Evolutionary conservation across 2,329 filamentous ascomycete genomes (phyloP), one percentile per base, ranked within the genome.

Genomic region (Alternaria sp.): DNA sequence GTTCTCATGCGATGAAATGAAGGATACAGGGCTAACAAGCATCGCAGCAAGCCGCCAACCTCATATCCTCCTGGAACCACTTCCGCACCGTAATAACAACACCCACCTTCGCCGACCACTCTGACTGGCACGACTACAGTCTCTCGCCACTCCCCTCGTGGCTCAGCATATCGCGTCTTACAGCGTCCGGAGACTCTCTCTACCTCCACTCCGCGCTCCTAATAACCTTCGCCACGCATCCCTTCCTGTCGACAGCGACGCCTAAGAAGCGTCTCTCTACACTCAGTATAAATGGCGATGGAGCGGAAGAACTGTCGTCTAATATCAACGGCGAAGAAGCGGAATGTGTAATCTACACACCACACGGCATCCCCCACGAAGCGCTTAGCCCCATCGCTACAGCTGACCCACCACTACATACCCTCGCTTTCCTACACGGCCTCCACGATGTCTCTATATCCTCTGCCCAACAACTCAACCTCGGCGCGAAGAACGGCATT

Each of bases 301-400:
- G 70, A 45, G 76, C 52, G 28, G 77, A 47, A 61, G 67, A 67
- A n/a, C 49, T 69, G 4, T 49, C 66, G 9, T 52, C 68, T 4
- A 59, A 32, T 3, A 21, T 43, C 10, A 56, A 32, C 50, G 45
- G 66, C 54, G 75, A 68, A 11, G 74, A 73, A 15, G 83, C 82
- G 1, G 87, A 90, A 74, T 86, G 85, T 12, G 74, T 91, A 28
- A 79, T 91, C 36, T 91, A 90, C 78, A 88, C 88, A 1, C 89
- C 89, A 0, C 89, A 90, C 71, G 88, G 88, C 30, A 86, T 90
- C 53, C 78, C 82, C 0, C 77, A 82, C 15, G 66, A 78, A 0
- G 83, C 85, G 19, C 77, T 90, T 5, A 67, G 72, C 0, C 77
- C 81, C 0, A 73, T 90, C 8, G 75, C 77, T 0, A 65, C 66